These are phyloP conservation scores for Pyrenochaeta sp. DNA, from an alignment of 2,329 filamentous ascomycete genomes.

Conservation along the genomic window DNA sequence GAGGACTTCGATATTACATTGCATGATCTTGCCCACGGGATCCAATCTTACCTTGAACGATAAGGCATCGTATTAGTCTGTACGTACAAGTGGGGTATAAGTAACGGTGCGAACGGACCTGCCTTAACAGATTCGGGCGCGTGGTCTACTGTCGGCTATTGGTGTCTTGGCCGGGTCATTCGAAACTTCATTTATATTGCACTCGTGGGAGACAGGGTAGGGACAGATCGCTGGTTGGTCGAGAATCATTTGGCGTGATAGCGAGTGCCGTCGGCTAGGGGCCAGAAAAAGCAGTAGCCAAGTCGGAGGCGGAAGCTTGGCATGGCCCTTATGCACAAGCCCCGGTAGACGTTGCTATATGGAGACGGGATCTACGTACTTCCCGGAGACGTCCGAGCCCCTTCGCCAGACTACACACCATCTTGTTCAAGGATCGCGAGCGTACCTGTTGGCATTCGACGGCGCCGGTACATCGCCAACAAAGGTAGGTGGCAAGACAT, in stretches of 20 bases:
- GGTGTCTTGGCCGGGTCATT: constrained; percentile 10
- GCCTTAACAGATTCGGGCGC: background rate
- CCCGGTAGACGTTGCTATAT: constrained; percentile 1
- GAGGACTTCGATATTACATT: constrained; percentile 1
- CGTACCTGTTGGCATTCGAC: background rate
- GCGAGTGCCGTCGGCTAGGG: background rate
- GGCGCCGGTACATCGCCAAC: background rate
- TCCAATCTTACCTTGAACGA: background rate
- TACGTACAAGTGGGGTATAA: background rate
- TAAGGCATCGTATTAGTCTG: background rate
- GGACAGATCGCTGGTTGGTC: constrained; percentile 1
- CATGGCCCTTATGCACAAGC: background rate
- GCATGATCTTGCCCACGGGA: background rate
- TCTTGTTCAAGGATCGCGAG: background rate
- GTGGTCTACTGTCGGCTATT: background rate
- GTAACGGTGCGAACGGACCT: background rate
- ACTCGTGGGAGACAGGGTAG: background rate
- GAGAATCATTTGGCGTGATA: background rate
- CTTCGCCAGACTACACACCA: background rate
- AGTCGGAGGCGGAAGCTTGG: constrained; percentile 9
- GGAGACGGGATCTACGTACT: constrained; percentile 7
- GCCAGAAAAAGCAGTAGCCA: constrained; percentile 9
- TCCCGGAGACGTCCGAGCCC: background rate
- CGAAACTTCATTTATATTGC: constrained; percentile 10
- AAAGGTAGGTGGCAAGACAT: constrained; percentile 9